Percentiles rank a stretch among this genome's conserved stretches.
Evolutionary conservation across 257 asterid species (phyloP).

Genomic region (Datura wrightii): DNA sequence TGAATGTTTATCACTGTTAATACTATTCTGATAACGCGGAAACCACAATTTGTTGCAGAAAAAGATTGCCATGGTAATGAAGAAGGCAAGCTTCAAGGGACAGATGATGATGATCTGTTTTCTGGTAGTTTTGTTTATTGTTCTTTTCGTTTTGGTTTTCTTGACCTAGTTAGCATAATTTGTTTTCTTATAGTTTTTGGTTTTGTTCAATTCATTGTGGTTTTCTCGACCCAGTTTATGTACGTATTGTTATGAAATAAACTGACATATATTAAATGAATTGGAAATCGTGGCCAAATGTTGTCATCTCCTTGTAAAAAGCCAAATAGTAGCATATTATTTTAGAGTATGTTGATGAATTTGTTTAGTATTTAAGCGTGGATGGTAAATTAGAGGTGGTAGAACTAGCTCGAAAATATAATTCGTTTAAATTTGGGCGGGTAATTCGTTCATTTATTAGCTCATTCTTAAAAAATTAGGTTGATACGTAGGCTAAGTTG

Average conservation of each 20-base stretch:
- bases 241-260: constrained; percentile 17
- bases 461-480: too few relatives aligned
- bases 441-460: too few relatives aligned
- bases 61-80: constrained; percentile 91
- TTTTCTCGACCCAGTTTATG: constrained; percentile 16
- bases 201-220: constrained; percentile 4
- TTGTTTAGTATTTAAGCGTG: too few relatives aligned
- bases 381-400: too few relatives aligned
- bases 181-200: not conserved
- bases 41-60: constrained; percentile 57
- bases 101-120: constrained; percentile 88
- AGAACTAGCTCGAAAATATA: too few relatives aligned
- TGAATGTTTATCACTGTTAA: not conserved
- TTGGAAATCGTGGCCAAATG: not conserved
- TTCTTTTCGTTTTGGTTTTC: constrained; percentile 89
- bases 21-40: not conserved
- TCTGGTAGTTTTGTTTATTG: constrained; percentile 71
- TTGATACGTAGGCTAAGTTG: too few relatives aligned
- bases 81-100: constrained; percentile 96
- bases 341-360: too few relatives aligned
- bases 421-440: too few relatives aligned
- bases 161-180: constrained; percentile 51
- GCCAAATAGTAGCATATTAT: too few relatives aligned
- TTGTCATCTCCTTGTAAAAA: not conserved
- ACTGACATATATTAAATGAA: not conserved